A percentile compares a stretch with the other conserved stretches of the same genome.
phyloP scores from a whole-genome alignment of 2,329 filamentous ascomycete genomes.

The Davidsoniella virescens region DNA sequence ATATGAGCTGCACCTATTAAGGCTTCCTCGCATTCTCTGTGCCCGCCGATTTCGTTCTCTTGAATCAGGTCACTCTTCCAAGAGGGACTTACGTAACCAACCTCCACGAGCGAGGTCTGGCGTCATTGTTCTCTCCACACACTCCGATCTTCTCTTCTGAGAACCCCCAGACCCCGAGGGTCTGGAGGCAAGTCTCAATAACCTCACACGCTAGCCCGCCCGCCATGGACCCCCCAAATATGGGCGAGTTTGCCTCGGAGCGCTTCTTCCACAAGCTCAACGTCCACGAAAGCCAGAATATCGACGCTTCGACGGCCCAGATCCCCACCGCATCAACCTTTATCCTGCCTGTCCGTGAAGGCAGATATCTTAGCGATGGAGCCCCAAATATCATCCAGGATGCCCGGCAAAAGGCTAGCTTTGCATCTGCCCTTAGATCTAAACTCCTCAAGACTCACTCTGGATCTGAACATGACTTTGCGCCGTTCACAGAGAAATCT shows the following conservation, averaged over 20 bases:
- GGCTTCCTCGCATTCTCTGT: background rate
- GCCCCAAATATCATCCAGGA: slow-evolving; percentile 19
- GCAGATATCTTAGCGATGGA: slow-evolving; percentile 19
- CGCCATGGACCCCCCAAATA: slow-evolving; percentile 43
- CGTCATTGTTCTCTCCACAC: slow-evolving; percentile 13
- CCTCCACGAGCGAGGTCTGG: slow-evolving; percentile 11
- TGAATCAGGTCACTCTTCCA: no score
- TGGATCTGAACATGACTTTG: background rate
- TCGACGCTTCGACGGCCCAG: slow-evolving; percentile 21
- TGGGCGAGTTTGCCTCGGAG: slow-evolving; percentile 50
- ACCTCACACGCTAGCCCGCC: background rate
- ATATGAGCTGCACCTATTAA: background rate
- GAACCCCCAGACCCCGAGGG: slow-evolving; percentile 7
- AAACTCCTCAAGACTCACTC: slow-evolving; percentile 19
- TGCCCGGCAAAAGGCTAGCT: slow-evolving; percentile 26
- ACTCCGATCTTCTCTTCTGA: slow-evolving; percentile 14
- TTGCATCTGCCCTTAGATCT: slow-evolving; percentile 24
- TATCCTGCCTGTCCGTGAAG: slow-evolving; percentile 33
- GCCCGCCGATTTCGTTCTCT: no score
- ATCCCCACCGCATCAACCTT: slow-evolving; percentile 23
- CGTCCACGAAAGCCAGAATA: slow-evolving; percentile 26
- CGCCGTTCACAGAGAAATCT: background rate
- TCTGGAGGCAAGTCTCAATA: slow-evolving; percentile 7
- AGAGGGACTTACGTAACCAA: background rate
- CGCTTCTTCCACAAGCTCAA: slow-evolving; percentile 47